Evolutionary conservation across 169 alveolate genomes (phyloP).

Genomic region (Eimeria praecox): DNA sequence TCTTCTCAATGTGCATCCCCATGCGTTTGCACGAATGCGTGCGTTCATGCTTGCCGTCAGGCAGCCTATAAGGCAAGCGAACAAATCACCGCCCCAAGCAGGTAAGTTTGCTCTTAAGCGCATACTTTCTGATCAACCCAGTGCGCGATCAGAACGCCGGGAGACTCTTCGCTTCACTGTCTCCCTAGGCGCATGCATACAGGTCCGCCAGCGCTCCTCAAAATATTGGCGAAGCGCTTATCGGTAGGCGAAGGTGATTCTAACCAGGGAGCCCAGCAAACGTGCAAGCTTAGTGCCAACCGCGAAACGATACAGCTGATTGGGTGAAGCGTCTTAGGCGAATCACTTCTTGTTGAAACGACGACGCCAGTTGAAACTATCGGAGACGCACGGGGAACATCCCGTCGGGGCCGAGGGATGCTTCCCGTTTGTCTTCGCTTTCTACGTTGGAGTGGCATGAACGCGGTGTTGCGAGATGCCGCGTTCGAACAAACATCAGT

Average conservation of each 20-base stretch:
- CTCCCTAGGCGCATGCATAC: background rate
- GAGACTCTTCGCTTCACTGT: background rate
- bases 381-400: no score
- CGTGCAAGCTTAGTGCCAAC: no score
- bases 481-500: no score
- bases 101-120: background rate
- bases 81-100: background rate
- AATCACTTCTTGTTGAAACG: no score
- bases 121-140: background rate
- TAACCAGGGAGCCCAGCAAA: no score
- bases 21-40: background rate
- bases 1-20: background rate
- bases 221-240: background rate
- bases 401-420: no score
- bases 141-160: background rate
- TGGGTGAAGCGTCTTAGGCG: no score
- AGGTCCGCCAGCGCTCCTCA: background rate
- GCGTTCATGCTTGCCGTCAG: background rate
- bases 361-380: no score
- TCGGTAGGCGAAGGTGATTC: background rate
- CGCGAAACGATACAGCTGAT: no score
- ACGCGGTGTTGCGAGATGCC: no score
- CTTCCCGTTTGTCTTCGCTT: no score
- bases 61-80: background rate
- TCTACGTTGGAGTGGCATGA: no score